Evolutionary conservation across 1,284 basidiomycete genomes (phyloP), one percentile per base, ranked within the genome.

Genomic region (Tilletia caries): DNA sequence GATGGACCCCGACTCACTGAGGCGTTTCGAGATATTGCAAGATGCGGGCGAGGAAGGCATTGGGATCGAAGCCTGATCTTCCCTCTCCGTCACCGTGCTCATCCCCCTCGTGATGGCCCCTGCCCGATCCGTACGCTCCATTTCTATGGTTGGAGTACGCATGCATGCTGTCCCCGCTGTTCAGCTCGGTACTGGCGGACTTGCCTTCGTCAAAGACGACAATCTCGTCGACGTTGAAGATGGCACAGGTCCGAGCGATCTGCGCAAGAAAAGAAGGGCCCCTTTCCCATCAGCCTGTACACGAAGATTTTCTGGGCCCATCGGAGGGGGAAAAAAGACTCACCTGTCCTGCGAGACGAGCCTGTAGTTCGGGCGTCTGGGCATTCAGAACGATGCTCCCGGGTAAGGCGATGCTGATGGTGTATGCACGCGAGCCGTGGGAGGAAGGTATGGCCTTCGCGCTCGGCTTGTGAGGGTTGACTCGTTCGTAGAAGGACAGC

Each of bases 1-100:
- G n/a, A n/a, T 60, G n/a, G 25, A 34, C 18, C 54, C 29, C 54
- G 27, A 65, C 73, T 65, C 20, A 73, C 77, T 83, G 82, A n/a
- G 82, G 82, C 27, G 79, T 83, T 65, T 83, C 82, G 43, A 83
- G 72, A 70, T 83, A 83, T 68, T 82, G 78, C 68, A 83, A 68
- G 29, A 83, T 75, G 10, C 79, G 66, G 0, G 79, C 77, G 12
- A 83, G 67, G 65, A 81, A 81, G 32, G 74, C 71, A 33, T 78
- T 70, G 20, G 80, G 76, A 52, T 81, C 78, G 60, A 78, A 79
- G 0, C 60, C 29, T 32, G 44, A 52, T 52, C 6, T 18, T 3
- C n/a, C 48, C 20, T 50, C n/a, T 1, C 34, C 65, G 5, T 65
- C 32, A 20, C 41, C 66, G 5, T 62, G 67, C 4, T 67, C 58